Evolutionary conservation across 106 monocot genomes (phyloP), one percentile per base, ranked within the genome.

Genomic region (Allium sativum): DNA sequence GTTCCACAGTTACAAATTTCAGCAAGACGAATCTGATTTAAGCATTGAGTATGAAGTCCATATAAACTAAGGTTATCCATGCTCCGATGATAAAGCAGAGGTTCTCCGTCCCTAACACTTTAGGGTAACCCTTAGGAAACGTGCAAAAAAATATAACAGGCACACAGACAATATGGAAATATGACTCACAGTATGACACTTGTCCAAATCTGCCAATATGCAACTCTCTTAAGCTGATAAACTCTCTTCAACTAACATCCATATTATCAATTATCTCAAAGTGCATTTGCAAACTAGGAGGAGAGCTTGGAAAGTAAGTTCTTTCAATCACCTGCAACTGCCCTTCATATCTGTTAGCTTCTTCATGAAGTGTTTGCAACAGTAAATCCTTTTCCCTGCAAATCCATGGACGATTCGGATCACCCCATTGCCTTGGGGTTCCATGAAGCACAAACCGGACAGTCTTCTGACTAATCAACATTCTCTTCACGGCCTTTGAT

Each of bases 341-440:
- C 7, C 78, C 73, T 72, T 64, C 72, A 31, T 73, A 69, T 69
- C 31, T 73, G 3, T n/a, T 42, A 66, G 71, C 76, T 59, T 80
- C 80, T 45, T 74, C 69, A 57, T 62, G 19, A 20, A 98, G 87
- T 42, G 82, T 41, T 2, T 75, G 61, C 50, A 73, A 55, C 59
- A 87, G 42, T 18, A 44, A 50, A 20, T 85, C 87, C 55, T 88
- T 98, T 65, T 98, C 96, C 21, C 67, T 62, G 12, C 62, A 31
- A 56, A 98, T 98, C 96, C 96, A 98, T 15, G 75, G 77, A 3
- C 96, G 77, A 10, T 72, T 15, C 1, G 7, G 58, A 48, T 88
- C 85, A 50, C 60, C 61, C 96, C 96, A 98, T 53, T 91, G 96
- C 48, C 96, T 70, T 1, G 96, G 96, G 43, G 96, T 98, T 14